phyloP scores from a whole-genome alignment of 257 asterid genomes.

The Capsicum rhomboideum region DNA sequence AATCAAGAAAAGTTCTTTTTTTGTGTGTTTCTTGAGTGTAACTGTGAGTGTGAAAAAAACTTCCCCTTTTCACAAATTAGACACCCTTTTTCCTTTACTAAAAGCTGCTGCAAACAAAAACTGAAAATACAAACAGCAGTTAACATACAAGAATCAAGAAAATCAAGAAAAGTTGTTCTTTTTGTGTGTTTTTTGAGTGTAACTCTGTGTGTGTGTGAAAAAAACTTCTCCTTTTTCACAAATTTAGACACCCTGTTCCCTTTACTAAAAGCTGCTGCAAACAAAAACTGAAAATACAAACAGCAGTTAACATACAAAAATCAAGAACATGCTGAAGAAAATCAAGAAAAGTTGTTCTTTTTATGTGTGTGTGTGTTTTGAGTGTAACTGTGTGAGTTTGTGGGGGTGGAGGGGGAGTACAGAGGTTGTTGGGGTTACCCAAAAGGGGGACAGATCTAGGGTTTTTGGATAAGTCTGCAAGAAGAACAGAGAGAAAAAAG shows the following conservation, averaged over 20 bases:
- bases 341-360: not conserved
- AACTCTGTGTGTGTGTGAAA: not conserved
- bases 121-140: conserved; percentile 4
- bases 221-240: not conserved
- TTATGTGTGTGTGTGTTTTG: not conserved
- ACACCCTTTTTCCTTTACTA: conserved; percentile 13
- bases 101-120: conserved; percentile 38
- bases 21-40: not conserved
- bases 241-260: conserved; percentile 9
- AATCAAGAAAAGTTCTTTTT: not conserved
- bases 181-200: not conserved
- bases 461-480: conserved; percentile 56
- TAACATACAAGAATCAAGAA: not conserved
- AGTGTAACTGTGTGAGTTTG: not conserved
- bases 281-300: conserved; percentile 9
- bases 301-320: conserved; percentile 8
- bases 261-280: conserved; percentile 31
- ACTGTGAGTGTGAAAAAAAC: not conserved
- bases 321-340: no score
- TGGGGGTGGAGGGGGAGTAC: not conserved
- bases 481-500: conserved; percentile 9
- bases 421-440: conserved; percentile 1
- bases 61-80: not conserved
- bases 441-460: conserved; percentile 76
- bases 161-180: not conserved